These are phyloP conservation scores for Hyphodiscus sp. DNA, from an alignment of 2,329 filamentous ascomycete species.

Conservation along the genomic window DNA sequence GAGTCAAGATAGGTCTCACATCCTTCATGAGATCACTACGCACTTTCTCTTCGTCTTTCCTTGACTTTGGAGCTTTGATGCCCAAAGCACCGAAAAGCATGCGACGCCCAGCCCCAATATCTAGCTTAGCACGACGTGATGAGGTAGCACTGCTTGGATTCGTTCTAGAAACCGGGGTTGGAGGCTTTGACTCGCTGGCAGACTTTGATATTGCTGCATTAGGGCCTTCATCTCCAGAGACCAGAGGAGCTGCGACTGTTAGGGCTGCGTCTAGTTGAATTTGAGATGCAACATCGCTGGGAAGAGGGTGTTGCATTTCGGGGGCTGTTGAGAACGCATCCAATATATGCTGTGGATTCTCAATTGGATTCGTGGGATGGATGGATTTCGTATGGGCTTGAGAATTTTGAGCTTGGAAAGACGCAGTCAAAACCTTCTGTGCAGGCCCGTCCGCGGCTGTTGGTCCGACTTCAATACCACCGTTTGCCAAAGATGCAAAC, in stretches of 20 bases:
- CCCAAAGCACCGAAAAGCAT: constrained; percentile 69
- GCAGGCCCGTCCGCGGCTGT: not conserved
- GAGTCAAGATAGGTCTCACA: constrained; percentile 36
- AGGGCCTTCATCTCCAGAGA: too few relatives aligned
- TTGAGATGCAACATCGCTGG: not conserved
- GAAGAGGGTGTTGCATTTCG: not conserved
- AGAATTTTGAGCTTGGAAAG: not conserved
- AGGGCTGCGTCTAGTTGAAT: constrained; percentile 1
- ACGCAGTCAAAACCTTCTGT: not conserved
- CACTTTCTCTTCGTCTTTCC: constrained; percentile 59
- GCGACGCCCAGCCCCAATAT: constrained; percentile 57
- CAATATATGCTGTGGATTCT: not conserved
- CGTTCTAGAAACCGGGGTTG: constrained; percentile 8
- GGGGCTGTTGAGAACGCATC: not conserved
- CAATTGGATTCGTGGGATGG: not conserved
- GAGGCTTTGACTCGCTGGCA: constrained; percentile 1
- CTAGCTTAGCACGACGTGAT: constrained; percentile 32
- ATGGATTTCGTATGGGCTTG: not conserved
- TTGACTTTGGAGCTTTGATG: constrained; percentile 59
- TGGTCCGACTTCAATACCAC: constrained; percentile 45
- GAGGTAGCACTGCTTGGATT: constrained; percentile 2
- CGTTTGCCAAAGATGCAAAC: constrained; percentile 43
- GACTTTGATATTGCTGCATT: not conserved
- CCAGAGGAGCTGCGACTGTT: too few relatives aligned
- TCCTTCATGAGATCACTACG: constrained; percentile 53